Base-by-base conservation (phyloP, 495 filamentous ascomycete species). In the Aspergillus leporis region DNA sequence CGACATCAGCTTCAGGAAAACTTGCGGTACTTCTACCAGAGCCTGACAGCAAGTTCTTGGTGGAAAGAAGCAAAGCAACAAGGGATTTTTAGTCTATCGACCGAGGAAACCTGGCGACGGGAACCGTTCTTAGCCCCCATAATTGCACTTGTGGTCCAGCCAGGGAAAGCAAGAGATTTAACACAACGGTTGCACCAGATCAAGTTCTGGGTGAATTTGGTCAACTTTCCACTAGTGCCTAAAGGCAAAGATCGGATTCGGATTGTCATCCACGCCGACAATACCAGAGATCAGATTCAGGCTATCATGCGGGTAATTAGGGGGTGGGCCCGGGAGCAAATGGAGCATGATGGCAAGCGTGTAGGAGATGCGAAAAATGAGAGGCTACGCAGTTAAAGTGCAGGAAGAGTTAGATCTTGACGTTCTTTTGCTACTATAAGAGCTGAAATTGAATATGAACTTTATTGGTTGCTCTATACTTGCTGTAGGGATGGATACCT, bases 1-100 rank as follows among this genome's bases (percentile, higher is more conserved):
- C 57, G 57, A 48, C n/a, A 30, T 13, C 50, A 40, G 8, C 28
- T 59, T 31, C 50, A 59, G 50, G 36, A 59, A 21, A 59, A 59
- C 19, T n/a, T 59, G 12, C 30, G 25, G 50, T 53, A 49, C 16
- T 53, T 53, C 30, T 59, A 59, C 43, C 43, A 51, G 50, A 34
- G 4, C 6, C 22, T 59, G 41, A 59, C 57, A 4, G 32, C 38
- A 16, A 41, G 46, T 41, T 30, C 51, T 9, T 32, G n/a, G 50
- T 59, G 57, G 57, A n/a, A 38, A 1, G 30, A 53, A 12, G 41
- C 18, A 23, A 59, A 53, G 18, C 22, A 34, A 19, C 12, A 21
- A 21, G 51, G 57, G 9, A 53, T 59, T 14, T 28, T 59, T n/a
- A 40, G 28, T 7, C 49, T 59, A 2, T 50, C 57, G 3, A 49